Percentiles rank a stretch among this genome's conserved stretches.
These are phyloP conservation scores for Vitis labrusca DNA, from an alignment of 164 flowering plant genomes.

Conservation along the genomic window DNA sequence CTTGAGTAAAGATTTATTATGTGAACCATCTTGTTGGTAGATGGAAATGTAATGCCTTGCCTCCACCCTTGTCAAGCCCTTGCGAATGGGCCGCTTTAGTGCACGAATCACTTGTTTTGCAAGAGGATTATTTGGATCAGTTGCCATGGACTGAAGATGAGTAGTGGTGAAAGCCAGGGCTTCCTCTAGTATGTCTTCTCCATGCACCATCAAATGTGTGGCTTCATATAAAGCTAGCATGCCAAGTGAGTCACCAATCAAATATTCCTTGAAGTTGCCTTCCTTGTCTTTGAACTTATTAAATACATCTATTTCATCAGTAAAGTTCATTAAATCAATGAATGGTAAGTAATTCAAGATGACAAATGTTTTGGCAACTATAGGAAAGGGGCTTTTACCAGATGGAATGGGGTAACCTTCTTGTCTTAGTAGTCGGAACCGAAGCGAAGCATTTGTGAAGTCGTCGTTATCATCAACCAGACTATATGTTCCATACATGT, in stretches of 20 bases:
- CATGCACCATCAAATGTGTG: background rate
- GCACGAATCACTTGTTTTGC: background rate
- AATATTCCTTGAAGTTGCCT: background rate
- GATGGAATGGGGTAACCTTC: background rate
- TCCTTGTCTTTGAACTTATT: too few species aligned
- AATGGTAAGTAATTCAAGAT: background rate
- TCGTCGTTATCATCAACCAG: background rate
- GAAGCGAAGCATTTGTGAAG: too few species aligned
- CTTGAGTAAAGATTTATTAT: background rate
- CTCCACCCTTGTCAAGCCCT: background rate
- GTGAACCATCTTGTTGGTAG: background rate
- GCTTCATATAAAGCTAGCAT: background rate
- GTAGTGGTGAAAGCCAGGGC: too few species aligned
- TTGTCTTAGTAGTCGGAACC: too few species aligned
- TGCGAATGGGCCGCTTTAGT: background rate
- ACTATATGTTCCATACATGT: background rate
- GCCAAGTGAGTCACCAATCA: background rate
- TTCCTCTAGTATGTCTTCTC: too few species aligned
- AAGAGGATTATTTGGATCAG: background rate
- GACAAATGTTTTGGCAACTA: background rate
- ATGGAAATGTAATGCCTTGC: background rate
- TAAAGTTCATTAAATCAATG: background rate
- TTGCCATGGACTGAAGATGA: too few species aligned
- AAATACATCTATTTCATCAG: background rate
- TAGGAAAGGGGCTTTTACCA: background rate